These are phyloP conservation scores for Brasilioporus rufonigricans DNA, from an alignment of 768 basidiomycete species.

Conservation along the genomic window DNA sequence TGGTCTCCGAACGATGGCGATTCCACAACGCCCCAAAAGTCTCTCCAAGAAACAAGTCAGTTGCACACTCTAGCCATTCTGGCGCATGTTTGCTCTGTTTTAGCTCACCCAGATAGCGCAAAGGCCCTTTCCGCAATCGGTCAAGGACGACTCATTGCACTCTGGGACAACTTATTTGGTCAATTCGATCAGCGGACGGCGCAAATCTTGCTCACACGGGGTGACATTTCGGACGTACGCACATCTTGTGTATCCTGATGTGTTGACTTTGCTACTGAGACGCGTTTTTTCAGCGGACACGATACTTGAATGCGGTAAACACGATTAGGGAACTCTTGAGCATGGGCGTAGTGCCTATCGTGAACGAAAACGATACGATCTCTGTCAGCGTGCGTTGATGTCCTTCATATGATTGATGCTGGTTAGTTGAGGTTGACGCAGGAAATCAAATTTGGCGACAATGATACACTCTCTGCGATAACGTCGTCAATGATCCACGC, in stretches of 20 bases:
- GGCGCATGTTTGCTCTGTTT: background rate
- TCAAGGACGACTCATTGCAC: constrained; percentile 91
- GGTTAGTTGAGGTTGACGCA: constrained; percentile 29
- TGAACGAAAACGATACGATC: constrained; percentile 98
- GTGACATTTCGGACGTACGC: constrained; percentile 93
- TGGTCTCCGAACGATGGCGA: constrained; percentile 87
- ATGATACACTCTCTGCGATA: constrained; percentile 96
- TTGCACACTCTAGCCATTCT: background rate
- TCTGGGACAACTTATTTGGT: constrained; percentile 96
- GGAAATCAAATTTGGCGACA: constrained; percentile 99
- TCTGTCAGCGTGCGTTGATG: constrained; percentile 82
- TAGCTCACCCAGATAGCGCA: constrained; percentile 21
- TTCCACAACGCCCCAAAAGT: constrained; percentile 76
- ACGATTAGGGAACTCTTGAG: constrained; percentile 88
- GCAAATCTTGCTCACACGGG: constrained; percentile 89
- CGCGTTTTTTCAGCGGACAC: constrained; percentile 61
- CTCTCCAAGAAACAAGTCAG: constrained; percentile 89
- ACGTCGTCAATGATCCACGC: constrained; percentile 97
- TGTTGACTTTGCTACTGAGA: background rate
- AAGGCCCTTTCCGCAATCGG: constrained; percentile 97
- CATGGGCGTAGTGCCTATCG: constrained; percentile 96
- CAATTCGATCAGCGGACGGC: constrained; percentile 95
- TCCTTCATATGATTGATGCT: background rate
- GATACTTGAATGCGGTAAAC: constrained; percentile 96
- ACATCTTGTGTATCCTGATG: background rate